phyloP scores from a whole-genome alignment of 129 eudicot genomes.

The Chrysanthemum makinoi region DNA sequence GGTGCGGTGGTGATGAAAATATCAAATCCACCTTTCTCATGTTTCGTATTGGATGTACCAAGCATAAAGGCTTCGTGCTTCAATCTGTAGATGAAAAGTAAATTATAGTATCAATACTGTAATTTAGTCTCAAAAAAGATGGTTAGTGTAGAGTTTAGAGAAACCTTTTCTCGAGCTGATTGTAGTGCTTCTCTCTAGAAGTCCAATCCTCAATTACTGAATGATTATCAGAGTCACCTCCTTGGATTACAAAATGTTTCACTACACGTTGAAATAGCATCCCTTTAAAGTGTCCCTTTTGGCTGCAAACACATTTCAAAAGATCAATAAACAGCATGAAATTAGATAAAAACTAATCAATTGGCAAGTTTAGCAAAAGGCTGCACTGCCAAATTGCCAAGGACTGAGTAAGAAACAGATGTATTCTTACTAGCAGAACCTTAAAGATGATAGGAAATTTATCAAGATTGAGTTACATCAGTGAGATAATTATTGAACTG shows the following conservation, averaged over 20 bases:
- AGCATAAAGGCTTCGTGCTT: slow-evolving; percentile 99
- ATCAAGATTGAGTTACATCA: no score
- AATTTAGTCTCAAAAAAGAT: neutral
- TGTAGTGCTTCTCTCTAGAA: slow-evolving; percentile 79
- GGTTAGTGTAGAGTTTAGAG: neutral
- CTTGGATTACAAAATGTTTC: slow-evolving; percentile 90
- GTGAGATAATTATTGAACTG: no score
- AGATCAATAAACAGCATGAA: neutral
- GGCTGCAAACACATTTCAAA: slow-evolving; percentile 49
- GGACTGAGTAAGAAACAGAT: no score
- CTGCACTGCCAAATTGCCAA: no score
- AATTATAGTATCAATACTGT: neutral
- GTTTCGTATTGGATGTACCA: slow-evolving; percentile 77
- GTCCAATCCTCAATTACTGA: slow-evolving; percentile 89
- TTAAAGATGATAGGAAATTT: slow-evolving; percentile 1
- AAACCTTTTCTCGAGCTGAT: slow-evolving; percentile 85
- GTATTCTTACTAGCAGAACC: no score
- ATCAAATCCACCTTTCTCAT: slow-evolving; percentile 59
- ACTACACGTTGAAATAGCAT: slow-evolving; percentile 88
- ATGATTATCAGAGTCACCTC: slow-evolving; percentile 59
- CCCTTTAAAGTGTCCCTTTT: slow-evolving; percentile 83
- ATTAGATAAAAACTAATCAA: neutral
- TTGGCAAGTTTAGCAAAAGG: neutral
- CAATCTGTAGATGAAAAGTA: slow-evolving; percentile 39
- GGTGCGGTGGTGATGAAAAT: slow-evolving; percentile 93